Evolutionary conservation across 495 filamentous ascomycete species (phyloP).

Genomic region (Pyrenopolyporus hunteri): DNA sequence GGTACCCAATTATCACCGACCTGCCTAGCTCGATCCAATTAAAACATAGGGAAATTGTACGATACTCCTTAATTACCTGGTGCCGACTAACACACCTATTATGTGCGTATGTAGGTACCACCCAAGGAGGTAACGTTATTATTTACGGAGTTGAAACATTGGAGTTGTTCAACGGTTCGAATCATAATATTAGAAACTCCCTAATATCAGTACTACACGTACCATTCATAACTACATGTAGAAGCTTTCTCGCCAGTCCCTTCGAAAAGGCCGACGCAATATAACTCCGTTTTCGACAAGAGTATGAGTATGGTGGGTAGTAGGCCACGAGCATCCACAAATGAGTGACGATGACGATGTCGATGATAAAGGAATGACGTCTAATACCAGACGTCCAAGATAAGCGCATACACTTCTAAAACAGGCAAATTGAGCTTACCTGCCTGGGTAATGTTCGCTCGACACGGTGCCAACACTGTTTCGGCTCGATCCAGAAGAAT

Average conservation of each 20-base stretch:
- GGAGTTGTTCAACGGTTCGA: no score
- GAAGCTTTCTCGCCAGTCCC: not conserved
- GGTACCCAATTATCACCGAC: not conserved
- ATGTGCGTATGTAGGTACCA: no score
- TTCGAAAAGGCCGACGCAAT: constrained; percentile 1
- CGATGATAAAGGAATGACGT: constrained; percentile 29
- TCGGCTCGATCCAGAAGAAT: constrained; percentile 4
- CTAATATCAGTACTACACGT: no score
- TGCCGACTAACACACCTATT: no score
- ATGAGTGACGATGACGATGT: constrained; percentile 7
- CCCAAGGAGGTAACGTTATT: not conserved
- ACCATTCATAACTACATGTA: not conserved
- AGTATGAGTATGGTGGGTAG: no score
- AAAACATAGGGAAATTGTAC: not conserved
- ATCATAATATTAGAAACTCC: constrained; percentile 1
- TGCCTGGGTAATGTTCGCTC: not conserved
- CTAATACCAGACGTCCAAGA: constrained; percentile 8
- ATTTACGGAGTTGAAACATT: not conserved
- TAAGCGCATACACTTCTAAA: constrained; percentile 16
- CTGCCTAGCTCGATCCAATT: constrained; percentile 9
- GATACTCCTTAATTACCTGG: constrained; percentile 13
- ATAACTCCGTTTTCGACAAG: no score
- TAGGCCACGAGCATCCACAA: not conserved
- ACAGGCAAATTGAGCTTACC: not conserved
- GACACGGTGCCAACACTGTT: constrained; percentile 14